Percentiles rank a stretch among this genome's conserved stretches.
phyloP scores from a whole-genome alignment of 2,329 filamentous ascomycete genomes.

The Penicillium sp. region DNA sequence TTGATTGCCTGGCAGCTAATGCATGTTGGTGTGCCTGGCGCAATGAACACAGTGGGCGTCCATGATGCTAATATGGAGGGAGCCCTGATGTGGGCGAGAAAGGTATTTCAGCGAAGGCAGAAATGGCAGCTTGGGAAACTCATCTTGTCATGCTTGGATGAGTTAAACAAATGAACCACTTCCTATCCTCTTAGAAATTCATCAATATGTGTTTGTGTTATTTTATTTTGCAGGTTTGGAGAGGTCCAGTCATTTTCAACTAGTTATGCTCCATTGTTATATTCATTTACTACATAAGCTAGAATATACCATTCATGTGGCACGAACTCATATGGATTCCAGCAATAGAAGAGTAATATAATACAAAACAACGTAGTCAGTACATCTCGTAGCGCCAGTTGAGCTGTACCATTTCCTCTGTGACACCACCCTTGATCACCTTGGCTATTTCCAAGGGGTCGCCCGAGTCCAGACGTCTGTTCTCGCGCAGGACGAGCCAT shows the following conservation, averaged over 20 bases:
- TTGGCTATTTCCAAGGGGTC: conserved; percentile 32
- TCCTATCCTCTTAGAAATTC: background rate
- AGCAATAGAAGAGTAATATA: background rate
- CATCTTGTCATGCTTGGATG: conserved; percentile 26
- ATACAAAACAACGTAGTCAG: conserved; percentile 9
- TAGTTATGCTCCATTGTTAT: background rate
- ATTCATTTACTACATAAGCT: background rate
- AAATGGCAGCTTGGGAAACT: conserved; percentile 28
- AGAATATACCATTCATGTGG: background rate
- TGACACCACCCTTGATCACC: conserved; percentile 37
- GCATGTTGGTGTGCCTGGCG: conserved; percentile 22
- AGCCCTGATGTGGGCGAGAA: conserved; percentile 26
- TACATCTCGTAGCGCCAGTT: conserved; percentile 42
- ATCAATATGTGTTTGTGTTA: background rate
- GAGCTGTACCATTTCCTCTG: conserved; percentile 38
- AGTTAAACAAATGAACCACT: conserved; percentile 10
- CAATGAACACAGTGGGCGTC: conserved; percentile 29
- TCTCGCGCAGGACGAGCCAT: conserved; percentile 34
- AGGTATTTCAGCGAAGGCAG: conserved; percentile 25
- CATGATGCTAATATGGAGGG: conserved; percentile 25
- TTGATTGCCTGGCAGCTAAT: conserved; percentile 37
- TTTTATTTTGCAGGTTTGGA: background rate
- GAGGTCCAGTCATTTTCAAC: background rate
- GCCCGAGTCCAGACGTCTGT: conserved; percentile 33
- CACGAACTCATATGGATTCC: background rate